Evolutionary conservation across 495 filamentous ascomycete species (phyloP), one percentile per base, ranked within the genome.

Genomic region (Hypoxylon intermedium): DNA sequence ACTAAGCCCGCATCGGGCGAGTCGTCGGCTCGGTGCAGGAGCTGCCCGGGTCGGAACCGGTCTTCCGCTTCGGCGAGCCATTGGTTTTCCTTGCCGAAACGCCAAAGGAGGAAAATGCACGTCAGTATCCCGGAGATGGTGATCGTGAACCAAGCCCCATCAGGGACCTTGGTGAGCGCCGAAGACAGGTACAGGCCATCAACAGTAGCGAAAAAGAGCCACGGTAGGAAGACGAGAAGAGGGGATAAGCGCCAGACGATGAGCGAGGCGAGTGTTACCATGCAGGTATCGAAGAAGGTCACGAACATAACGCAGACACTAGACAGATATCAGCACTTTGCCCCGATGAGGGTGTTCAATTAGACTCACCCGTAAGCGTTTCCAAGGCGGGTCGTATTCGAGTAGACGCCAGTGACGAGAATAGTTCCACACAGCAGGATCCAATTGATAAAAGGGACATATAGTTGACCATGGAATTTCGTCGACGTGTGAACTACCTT

Each of bases 131-230:
- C 71, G 0, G 85, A 79, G n/a, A 91, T 78, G 0, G 83, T 72
- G 9, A 91, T 70, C 0, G 88, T 91, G 55, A 91, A 89, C 88
- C 88, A 91, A 11, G 88, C 88, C 1, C 88, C 88, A 0, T 84
- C 71, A 1, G 88, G 88, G 6, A 91, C 82, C 59, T 91, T 91
- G 23, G 75, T 86, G 1, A 91, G 72, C 0, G 86, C 83, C 0
- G 86, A 83, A 0, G 86, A 87, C 5, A 91, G 77, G 65, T 85
- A 91, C 1, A 85, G 72, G 5, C 85, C 83, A 61, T 91, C 88
- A 9, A 89, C 68, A 3, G 73, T 75, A 13, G 74, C 85, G 37
- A 91, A 85, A 20, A 82, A 67, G 2, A 89, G 71, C 77, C 84
- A 91, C n/a, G 79, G 78, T 5, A 82, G 40, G 16, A 87, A 47